Percentiles rank a stretch among this genome's conserved stretches.
These are phyloP conservation scores for Kuraishia piskuri DNA, from an alignment of 805 yeast genomes.

Conservation along the genomic window DNA sequence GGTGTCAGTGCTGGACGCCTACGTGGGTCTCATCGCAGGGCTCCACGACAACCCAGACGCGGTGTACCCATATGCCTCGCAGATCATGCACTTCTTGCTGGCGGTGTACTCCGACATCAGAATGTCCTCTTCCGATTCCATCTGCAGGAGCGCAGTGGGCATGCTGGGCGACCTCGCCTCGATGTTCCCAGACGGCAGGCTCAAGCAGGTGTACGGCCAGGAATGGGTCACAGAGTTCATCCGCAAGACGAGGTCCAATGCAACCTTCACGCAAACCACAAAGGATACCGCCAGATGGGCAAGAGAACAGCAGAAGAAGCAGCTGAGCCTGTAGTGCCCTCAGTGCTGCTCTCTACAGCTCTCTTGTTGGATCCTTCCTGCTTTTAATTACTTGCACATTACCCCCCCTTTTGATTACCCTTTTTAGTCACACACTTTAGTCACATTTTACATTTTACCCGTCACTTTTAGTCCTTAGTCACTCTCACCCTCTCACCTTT, in stretches of 20 bases:
- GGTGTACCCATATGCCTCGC: slow-evolving; percentile 54
- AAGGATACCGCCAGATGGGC: slow-evolving; percentile 98
- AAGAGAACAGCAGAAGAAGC: slow-evolving; percentile 62
- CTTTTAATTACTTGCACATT: background rate
- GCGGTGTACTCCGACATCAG: slow-evolving; percentile 50
- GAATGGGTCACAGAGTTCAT: slow-evolving; percentile 78
- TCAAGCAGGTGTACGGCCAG: slow-evolving; percentile 56
- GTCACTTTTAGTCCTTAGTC: background rate
- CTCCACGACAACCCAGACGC: slow-evolving; percentile 58
- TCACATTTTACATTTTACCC: background rate
- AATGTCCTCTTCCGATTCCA: slow-evolving; percentile 55
- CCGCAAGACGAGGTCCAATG: slow-evolving; percentile 60
- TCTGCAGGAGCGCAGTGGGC: slow-evolving; percentile 81
- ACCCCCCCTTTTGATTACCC: background rate
- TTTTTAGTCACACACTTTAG: background rate
- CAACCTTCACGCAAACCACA: slow-evolving; percentile 54
- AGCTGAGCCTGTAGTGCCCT: background rate
- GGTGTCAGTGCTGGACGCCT: slow-evolving; percentile 91
- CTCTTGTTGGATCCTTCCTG: slow-evolving; percentile 2
- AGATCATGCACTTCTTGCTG: slow-evolving; percentile 64
- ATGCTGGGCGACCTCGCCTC: slow-evolving; percentile 88
- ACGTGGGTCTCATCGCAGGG: slow-evolving; percentile 94
- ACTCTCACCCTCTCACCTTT: background rate
- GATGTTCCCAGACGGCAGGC: slow-evolving; percentile 73
- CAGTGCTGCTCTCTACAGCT: slow-evolving; percentile 1